phyloP scores from a whole-genome alignment of 2,329 filamentous ascomycete genomes.

The Trichoderma cornu-damae region DNA sequence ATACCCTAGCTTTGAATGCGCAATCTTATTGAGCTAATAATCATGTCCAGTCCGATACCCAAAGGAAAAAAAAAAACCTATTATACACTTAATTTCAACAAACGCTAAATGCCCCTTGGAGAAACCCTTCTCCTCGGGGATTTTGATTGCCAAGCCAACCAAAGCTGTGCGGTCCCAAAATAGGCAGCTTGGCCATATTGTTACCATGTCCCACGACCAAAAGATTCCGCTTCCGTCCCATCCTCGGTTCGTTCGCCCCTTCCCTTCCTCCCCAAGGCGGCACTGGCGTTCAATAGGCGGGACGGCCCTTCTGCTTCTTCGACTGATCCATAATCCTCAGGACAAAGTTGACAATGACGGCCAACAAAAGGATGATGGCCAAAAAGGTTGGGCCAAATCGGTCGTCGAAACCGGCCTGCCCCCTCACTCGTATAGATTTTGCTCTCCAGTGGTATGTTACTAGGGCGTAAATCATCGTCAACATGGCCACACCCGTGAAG shows the following conservation, averaged over 20 bases:
- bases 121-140: neutral
- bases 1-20: conserved; percentile 15
- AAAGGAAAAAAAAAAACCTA: neutral
- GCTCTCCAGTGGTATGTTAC: conserved; percentile 97
- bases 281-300: neutral
- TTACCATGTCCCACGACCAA: neutral
- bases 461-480: conserved; percentile 91
- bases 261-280: no score
- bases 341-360: conserved; percentile 95
- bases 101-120: neutral
- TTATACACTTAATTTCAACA: conserved; percentile 15
- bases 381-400: conserved; percentile 88
- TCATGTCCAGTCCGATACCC: neutral
- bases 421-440: conserved; percentile 82
- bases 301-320: conserved; percentile 35
- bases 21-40: conserved; percentile 8
- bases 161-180: neutral
- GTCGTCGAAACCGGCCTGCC: conserved; percentile 95
- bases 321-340: conserved; percentile 57
- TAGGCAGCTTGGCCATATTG: neutral
- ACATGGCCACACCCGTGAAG: conserved; percentile 91
- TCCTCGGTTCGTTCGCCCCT: neutral
- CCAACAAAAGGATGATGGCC: conserved; percentile 77
- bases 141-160: neutral
- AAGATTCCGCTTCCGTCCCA: neutral